Evolutionary conservation across 2,329 filamentous ascomycete species (phyloP).

Genomic region (Phialocephala subalpina): DNA sequence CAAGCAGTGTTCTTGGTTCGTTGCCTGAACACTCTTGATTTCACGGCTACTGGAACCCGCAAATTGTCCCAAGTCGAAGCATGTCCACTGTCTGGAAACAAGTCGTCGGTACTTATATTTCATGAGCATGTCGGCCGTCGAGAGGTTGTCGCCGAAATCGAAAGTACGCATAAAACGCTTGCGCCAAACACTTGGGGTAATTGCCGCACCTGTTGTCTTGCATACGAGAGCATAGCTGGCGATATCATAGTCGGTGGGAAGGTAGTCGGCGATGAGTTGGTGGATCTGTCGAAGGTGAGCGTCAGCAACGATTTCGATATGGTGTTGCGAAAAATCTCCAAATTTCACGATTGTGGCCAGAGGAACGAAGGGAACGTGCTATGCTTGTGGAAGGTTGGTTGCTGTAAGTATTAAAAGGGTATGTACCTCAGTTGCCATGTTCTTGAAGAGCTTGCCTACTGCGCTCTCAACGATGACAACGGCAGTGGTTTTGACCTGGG

Average conservation of each 20-base stretch:
- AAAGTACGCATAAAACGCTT: constrained; percentile 51
- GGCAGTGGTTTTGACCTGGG: background rate
- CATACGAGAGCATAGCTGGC: constrained; percentile 50
- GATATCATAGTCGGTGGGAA: constrained; percentile 51
- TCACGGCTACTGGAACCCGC: constrained; percentile 9
- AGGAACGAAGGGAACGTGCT: background rate
- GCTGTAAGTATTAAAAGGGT: background rate
- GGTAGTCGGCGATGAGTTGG: constrained; percentile 38
- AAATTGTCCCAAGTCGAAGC: constrained; percentile 39
- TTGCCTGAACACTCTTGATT: constrained; percentile 20
- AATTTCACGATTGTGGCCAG: background rate
- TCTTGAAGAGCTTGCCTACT: constrained; percentile 22
- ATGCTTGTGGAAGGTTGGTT: background rate
- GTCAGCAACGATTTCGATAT: background rate
- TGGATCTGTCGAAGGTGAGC: constrained; percentile 37
- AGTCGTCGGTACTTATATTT: constrained; percentile 48
- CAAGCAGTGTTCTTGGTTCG: constrained; percentile 46
- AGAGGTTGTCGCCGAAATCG: constrained; percentile 44
- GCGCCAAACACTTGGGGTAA: constrained; percentile 56
- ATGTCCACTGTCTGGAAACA: constrained; percentile 38
- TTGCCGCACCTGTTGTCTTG: constrained; percentile 46
- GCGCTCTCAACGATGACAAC: background rate
- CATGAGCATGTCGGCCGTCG: constrained; percentile 40
- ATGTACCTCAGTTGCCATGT: constrained; percentile 29
- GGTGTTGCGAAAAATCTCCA: too few relatives aligned